These are phyloP conservation scores for Colletotrichum chlorophyti DNA, from an alignment of 2,329 filamentous ascomycete genomes.

Conservation along the genomic window DNA sequence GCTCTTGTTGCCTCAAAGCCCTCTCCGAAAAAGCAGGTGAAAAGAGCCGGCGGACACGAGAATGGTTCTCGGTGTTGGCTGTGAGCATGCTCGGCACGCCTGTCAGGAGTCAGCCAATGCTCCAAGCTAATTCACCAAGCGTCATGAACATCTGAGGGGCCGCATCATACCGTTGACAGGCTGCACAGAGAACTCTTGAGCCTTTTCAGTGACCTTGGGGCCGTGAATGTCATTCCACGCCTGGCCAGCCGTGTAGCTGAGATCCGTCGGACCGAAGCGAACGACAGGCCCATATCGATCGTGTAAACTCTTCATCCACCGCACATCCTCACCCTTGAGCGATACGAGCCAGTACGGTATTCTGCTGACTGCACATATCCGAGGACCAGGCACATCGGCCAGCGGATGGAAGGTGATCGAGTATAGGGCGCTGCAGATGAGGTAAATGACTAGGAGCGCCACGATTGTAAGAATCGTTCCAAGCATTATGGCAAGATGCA, in stretches of 20 bases:
- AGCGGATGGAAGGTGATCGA: slow-evolving; percentile 34
- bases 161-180: slow-evolving; percentile 28
- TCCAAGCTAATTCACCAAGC: background rate
- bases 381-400: slow-evolving; percentile 31
- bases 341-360: slow-evolving; percentile 33
- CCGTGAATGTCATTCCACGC: slow-evolving; percentile 34
- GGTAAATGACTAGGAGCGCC: slow-evolving; percentile 7
- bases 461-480: background rate
- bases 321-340: slow-evolving; percentile 30
- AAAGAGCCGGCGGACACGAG: slow-evolving; percentile 30
- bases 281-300: slow-evolving; percentile 31
- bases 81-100: slow-evolving; percentile 31
- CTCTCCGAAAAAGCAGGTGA: slow-evolving; percentile 33
- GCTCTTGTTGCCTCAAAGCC: slow-evolving; percentile 30
- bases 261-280: slow-evolving; percentile 31
- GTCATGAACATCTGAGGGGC: background rate
- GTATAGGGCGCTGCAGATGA: slow-evolving; percentile 29
- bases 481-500: background rate
- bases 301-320: slow-evolving; percentile 33
- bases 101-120: background rate
- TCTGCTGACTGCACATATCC: slow-evolving; percentile 30
- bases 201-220: slow-evolving; percentile 21
- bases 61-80: slow-evolving; percentile 29
- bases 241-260: slow-evolving; percentile 30
- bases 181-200: slow-evolving; percentile 28